phyloP scores from a whole-genome alignment of 257 asterid species.

The Mentha longifolia region DNA sequence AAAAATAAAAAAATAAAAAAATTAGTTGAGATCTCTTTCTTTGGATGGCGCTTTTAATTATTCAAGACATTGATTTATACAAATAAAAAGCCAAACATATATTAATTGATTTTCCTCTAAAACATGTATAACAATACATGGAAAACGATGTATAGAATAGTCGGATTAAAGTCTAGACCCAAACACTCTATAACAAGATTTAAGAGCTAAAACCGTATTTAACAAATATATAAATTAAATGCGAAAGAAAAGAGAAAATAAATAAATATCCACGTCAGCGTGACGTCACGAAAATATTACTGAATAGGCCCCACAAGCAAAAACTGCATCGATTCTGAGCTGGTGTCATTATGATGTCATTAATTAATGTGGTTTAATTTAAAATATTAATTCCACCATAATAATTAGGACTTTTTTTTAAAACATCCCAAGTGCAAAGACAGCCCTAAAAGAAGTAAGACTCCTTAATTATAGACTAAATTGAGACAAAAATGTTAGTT shows the following conservation, averaged over 20 bases:
- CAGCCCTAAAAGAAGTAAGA: neutral
- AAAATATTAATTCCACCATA: neutral
- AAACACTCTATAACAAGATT: neutral
- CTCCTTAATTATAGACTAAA: neutral
- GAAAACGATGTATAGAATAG: no score
- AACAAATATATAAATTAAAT: neutral
- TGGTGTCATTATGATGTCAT: conserved; percentile 1
- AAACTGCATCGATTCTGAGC: neutral
- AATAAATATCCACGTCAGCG: neutral
- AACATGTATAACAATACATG: neutral
- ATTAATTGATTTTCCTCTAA: no score
- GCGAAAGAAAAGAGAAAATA: neutral
- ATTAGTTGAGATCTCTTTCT: no score
- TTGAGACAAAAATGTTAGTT: neutral
- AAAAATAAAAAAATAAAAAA: no score
- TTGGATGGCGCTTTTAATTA: no score
- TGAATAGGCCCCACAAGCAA: neutral
- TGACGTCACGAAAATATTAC: neutral
- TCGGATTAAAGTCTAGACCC: no score
- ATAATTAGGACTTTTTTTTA: no score
- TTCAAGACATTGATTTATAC: no score
- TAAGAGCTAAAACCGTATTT: neutral
- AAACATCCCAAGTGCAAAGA: neutral
- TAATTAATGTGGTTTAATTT: neutral
- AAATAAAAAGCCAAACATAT: no score